Percentiles rank a stretch among this genome's conserved stretches.
Conservation (phyloP, 345 rosid species). For the Citrus sp. region DNA sequence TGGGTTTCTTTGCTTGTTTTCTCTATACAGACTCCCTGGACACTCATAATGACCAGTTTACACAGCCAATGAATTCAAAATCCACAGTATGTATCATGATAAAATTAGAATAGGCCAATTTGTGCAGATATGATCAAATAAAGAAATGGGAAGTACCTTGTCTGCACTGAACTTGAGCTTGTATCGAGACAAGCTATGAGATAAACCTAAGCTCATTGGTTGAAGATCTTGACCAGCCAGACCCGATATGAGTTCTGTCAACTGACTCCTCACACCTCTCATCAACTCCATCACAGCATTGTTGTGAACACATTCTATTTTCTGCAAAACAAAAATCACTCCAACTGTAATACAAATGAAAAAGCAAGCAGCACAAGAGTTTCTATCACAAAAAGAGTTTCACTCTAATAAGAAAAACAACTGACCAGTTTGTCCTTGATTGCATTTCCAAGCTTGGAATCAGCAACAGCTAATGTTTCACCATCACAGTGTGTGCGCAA, state of each 20-base stretch:
- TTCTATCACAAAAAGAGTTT: too few species aligned
- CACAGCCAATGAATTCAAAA: neutral
- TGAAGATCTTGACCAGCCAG: slow-evolving; percentile 75
- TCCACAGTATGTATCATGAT: neutral
- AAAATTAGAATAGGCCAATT: neutral
- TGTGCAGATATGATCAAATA: neutral
- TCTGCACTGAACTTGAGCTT: slow-evolving; percentile 91
- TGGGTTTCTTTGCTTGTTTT: neutral
- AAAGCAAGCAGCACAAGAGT: neutral
- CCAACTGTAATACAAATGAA: slow-evolving; percentile 8
- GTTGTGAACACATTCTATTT: slow-evolving; percentile 93
- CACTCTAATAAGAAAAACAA: neutral
- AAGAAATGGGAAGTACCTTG: slow-evolving; percentile 46
- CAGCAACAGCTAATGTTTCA: slow-evolving; percentile 74
- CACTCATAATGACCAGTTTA: neutral
- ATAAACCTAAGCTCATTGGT: slow-evolving; percentile 94
- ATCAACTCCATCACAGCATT: slow-evolving; percentile 84
- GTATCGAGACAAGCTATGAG: slow-evolving; percentile 90
- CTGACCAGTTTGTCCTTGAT: slow-evolving; percentile 85
- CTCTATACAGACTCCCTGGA: neutral
- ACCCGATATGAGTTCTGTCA: slow-evolving; percentile 82
- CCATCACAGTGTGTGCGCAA: slow-evolving; percentile 65
- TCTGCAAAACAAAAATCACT: slow-evolving; percentile 37
- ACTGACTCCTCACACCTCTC: slow-evolving; percentile 83
- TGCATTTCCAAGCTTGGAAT: slow-evolving; percentile 89